Percentiles rank a stretch among this genome's conserved stretches.
These are phyloP conservation scores for Warburgia ugandensis DNA, from an alignment of 164 flowering plant genomes.

Conservation along the genomic window DNA sequence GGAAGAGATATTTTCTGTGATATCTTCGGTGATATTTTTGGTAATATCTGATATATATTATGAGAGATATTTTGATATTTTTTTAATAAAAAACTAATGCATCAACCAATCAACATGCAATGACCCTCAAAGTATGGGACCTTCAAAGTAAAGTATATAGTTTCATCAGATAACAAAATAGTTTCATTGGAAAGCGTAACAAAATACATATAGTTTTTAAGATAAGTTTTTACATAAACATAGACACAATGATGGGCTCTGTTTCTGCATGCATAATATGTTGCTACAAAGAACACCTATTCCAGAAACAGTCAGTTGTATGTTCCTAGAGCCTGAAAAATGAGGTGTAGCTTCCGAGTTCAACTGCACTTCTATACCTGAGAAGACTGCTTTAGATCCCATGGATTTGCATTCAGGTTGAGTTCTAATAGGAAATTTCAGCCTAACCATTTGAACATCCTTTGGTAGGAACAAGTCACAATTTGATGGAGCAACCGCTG, in stretches of 20 bases:
- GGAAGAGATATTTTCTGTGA: no score
- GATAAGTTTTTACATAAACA: no score
- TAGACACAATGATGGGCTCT: conserved; percentile 18
- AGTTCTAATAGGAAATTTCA: conserved; percentile 11
- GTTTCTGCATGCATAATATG: conserved; percentile 19
- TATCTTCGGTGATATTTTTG: no score
- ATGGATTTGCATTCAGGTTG: conserved; percentile 17
- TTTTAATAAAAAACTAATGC: no score
- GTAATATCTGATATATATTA: no score
- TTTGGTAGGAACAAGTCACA: conserved; percentile 16
- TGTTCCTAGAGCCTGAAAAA: conserved; percentile 18
- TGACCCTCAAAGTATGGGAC: no score
- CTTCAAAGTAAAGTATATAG: no score
- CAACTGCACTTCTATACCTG: conserved; percentile 22
- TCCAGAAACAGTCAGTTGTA: conserved; percentile 18
- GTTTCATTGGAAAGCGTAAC: no score
- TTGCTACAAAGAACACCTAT: conserved; percentile 15
- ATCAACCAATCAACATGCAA: no score
- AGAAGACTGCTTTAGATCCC: conserved; percentile 30
- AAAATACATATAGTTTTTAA: no score
- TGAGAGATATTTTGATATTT: no score
- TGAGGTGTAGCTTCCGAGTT: conserved; percentile 20
- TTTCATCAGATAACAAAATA: no score
- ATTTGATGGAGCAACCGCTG: conserved; percentile 11
- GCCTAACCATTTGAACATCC: conserved; percentile 11